Evolutionary conservation across 495 filamentous ascomycete genomes (phyloP).

Genomic region (Aspergillus bertholletiae): DNA sequence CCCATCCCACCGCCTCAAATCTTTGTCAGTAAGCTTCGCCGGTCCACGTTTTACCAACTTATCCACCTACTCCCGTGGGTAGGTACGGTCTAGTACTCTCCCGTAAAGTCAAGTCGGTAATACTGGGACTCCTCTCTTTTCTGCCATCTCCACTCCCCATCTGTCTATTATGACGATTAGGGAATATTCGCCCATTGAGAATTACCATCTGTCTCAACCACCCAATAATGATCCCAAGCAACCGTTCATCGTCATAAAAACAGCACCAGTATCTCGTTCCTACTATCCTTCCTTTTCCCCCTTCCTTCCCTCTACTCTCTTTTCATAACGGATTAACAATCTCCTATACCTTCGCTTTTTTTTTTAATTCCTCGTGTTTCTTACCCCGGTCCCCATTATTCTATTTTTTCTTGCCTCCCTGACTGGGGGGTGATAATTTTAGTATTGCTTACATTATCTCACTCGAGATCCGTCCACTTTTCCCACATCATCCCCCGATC

Average conservation of each 20-base stretch:
- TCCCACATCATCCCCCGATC: slow-evolving; percentile 26
- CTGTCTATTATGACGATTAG: slow-evolving; percentile 15
- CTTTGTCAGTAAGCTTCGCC: slow-evolving; percentile 8
- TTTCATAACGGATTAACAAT: background rate
- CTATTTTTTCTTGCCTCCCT: slow-evolving; percentile 1
- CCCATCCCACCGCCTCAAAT: background rate
- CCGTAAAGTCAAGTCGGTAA: background rate
- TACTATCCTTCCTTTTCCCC: background rate
- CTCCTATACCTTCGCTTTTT: background rate
- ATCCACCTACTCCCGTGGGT: background rate
- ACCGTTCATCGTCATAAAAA: background rate
- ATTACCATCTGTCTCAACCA: background rate
- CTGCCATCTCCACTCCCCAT: slow-evolving; percentile 30
- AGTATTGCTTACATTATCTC: slow-evolving; percentile 27
- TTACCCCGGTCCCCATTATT: background rate
- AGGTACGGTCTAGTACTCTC: slow-evolving; percentile 2
- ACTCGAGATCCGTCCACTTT: slow-evolving; percentile 23
- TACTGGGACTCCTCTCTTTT: background rate
- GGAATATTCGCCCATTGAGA: background rate
- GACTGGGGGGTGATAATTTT: slow-evolving; percentile 6
- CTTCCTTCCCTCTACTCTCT: background rate
- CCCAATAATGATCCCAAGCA: background rate
- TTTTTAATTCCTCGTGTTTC: background rate
- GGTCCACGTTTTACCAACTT: slow-evolving; percentile 15
- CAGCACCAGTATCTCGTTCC: background rate